Base-by-base conservation (phyloP, 2,329 filamentous ascomycete genomes). In the Pyrenophora graminea region DNA sequence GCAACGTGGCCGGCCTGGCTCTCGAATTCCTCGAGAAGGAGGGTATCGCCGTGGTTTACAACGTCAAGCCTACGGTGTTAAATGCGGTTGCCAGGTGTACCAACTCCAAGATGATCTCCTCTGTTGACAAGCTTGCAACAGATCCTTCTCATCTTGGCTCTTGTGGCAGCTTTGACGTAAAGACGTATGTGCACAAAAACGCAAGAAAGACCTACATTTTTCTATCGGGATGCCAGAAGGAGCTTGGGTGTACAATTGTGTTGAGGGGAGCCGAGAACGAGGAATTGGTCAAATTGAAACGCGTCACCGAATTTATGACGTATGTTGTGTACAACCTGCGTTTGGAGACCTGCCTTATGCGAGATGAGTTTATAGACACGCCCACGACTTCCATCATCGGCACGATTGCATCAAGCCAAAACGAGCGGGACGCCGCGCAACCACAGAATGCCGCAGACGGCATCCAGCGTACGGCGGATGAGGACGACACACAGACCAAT, bases 251-350 rank as follows among this genome's bases (percentile, higher is more conserved):
- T 69, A 99, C 94, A 0, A 96, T 99, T 62, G 90, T 91, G 10
- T 79, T 99, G 18, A 86, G 94, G 39, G 94, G 94, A 1, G 90
- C 88, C 3, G 85, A 88, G 52, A 86, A 85, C 25, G 77, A 83
- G 40, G 80, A 85, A 0, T 80, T 99, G 15, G 79, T 85, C 1
- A 89, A 86, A 62, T 85, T 99, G 72, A 99, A 99, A 75, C 84
- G 86, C 45, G 94, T 99, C 60, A 94, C 93, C 9, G 94, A 99
- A 69, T 97, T 99, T 69, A 97, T 99, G 93, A 89, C 95, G 32
- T 99, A 97, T 63, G 95, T 99, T 17, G 92, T 97, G 10, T 99
- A 99, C 75, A 99, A 97, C 64, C 80, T 99, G 45, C 96, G 96
- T 69, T 81, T 99, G 12, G 94, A 99, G 74, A 96, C 94, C 1